phyloP scores from a whole-genome alignment of 352 stramenopile genomes.

The Pythium apleroticum region DNA sequence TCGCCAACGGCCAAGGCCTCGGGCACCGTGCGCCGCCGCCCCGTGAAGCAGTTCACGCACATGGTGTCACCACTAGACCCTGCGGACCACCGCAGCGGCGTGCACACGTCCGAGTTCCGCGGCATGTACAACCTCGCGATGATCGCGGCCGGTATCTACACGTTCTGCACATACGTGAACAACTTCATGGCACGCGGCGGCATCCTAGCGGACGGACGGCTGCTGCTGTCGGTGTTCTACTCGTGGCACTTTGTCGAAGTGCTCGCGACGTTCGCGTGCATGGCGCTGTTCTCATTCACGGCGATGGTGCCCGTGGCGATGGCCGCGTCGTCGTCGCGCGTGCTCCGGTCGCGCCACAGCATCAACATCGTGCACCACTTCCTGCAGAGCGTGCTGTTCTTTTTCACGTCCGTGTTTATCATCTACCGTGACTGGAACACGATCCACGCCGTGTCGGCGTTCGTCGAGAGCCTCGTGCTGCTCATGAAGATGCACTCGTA shows the following conservation, averaged over 20 bases:
- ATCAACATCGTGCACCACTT: slow-evolving; percentile 76
- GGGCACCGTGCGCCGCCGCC: slow-evolving; percentile 4
- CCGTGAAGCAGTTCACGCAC: slow-evolving; percentile 60
- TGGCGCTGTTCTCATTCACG: slow-evolving; percentile 71
- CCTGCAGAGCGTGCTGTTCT: slow-evolving; percentile 70
- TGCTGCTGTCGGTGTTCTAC: slow-evolving; percentile 72
- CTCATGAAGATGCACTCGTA: slow-evolving; percentile 88
- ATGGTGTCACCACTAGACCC: slow-evolving; percentile 69
- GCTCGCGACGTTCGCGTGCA: slow-evolving; percentile 60
- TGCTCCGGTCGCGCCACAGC: slow-evolving; percentile 39
- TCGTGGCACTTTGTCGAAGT: slow-evolving; percentile 73
- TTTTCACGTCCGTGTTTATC: slow-evolving; percentile 65
- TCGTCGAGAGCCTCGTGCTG: slow-evolving; percentile 73
- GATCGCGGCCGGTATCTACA: slow-evolving; percentile 62
- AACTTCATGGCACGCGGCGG: slow-evolving; percentile 59
- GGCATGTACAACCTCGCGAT: slow-evolving; percentile 79
- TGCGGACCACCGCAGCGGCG: slow-evolving; percentile 58
- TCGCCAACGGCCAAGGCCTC: neutral
- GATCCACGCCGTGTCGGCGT: slow-evolving; percentile 70
- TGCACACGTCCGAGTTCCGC: slow-evolving; percentile 77
- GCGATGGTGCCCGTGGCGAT: slow-evolving; percentile 74
- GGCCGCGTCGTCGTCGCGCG: slow-evolving; percentile 32
- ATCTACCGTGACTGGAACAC: slow-evolving; percentile 74
- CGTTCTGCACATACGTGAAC: slow-evolving; percentile 53
- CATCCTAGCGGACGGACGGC: slow-evolving; percentile 46